Evolutionary conservation across 2,329 filamentous ascomycete species (phyloP).

Genomic region (Hirsutella rhossiliensis): DNA sequence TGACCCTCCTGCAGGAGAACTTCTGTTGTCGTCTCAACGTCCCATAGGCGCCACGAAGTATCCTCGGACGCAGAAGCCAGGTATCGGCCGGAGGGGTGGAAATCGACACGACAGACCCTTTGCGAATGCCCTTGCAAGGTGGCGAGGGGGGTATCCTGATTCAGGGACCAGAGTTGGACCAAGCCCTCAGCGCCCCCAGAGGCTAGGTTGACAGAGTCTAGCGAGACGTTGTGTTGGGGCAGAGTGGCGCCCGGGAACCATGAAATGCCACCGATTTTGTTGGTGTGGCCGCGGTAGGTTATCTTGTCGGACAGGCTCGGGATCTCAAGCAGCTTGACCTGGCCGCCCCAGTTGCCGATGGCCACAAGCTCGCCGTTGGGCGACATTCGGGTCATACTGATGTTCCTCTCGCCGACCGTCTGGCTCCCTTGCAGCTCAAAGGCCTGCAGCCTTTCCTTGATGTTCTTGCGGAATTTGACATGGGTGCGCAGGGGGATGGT

Average conservation of each 20-base stretch:
- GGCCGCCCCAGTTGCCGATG: constrained; percentile 86
- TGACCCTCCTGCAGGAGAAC: constrained; percentile 87
- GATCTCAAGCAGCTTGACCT: constrained; percentile 74
- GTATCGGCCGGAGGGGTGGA: constrained; percentile 84
- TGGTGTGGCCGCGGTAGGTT: constrained; percentile 71
- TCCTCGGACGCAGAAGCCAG: constrained; percentile 91
- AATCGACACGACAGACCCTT: constrained; percentile 83
- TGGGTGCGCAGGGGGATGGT: constrained; percentile 79
- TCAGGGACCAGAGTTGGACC: constrained; percentile 82
- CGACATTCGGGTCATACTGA: constrained; percentile 85
- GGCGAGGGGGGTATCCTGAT: constrained; percentile 71
- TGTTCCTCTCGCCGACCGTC: constrained; percentile 77
- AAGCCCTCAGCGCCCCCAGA: constrained; percentile 83
- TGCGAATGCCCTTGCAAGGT: constrained; percentile 75
- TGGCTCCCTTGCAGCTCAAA: constrained; percentile 93
- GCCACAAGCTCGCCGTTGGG: constrained; percentile 76
- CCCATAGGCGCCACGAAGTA: constrained; percentile 95
- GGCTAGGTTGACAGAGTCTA: constrained; percentile 68
- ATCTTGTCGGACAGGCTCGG: constrained; percentile 69
- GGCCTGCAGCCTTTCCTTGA: constrained; percentile 70
- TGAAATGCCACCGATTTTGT: constrained; percentile 78
- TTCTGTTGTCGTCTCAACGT: constrained; percentile 75
- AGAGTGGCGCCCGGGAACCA: constrained; percentile 82
- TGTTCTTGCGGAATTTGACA: constrained; percentile 78
- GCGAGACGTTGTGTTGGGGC: constrained; percentile 56